A percentile compares a stretch with the other conserved stretches of the same genome.
phyloP scores from a whole-genome alignment of 2,329 filamentous ascomycete genomes.

The Phoma sp. region DNA sequence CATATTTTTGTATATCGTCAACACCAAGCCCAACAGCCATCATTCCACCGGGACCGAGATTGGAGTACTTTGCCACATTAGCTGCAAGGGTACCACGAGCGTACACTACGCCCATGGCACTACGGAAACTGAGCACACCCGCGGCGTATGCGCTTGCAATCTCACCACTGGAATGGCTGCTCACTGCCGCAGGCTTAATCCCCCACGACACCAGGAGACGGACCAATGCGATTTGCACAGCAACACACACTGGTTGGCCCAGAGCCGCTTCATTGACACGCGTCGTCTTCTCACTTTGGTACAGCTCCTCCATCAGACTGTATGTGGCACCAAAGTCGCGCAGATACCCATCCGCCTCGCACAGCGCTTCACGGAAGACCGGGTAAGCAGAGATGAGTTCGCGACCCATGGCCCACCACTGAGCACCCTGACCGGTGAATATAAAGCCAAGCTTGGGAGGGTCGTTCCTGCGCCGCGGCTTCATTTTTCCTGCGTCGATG shows the following conservation, averaged over 20 bases:
- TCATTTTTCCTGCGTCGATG: background rate
- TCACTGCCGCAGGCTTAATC: slow-evolving; percentile 20
- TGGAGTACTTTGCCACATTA: slow-evolving; percentile 16
- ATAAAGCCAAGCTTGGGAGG: slow-evolving; percentile 16
- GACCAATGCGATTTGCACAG: slow-evolving; percentile 28
- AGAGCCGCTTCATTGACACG: background rate
- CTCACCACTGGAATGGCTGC: slow-evolving; percentile 32
- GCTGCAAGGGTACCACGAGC: slow-evolving; percentile 8
- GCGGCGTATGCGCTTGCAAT: slow-evolving; percentile 27
- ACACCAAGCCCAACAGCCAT: slow-evolving; percentile 31
- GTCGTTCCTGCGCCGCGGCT: background rate
- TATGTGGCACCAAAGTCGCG: slow-evolving; percentile 1
- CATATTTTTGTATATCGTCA: background rate
- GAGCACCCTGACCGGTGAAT: slow-evolving; percentile 49
- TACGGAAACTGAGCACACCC: background rate
- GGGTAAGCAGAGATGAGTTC: slow-evolving; percentile 8
- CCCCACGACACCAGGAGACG: slow-evolving; percentile 18
- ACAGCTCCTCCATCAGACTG: slow-evolving; percentile 20
- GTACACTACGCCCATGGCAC: slow-evolving; percentile 3
- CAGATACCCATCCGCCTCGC: background rate
- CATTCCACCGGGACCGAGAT: slow-evolving; percentile 11
- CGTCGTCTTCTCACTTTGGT: background rate
- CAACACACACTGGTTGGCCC: slow-evolving; percentile 23
- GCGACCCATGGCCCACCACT: slow-evolving; percentile 29
- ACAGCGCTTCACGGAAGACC: slow-evolving; percentile 8